phyloP scores from a whole-genome alignment of 1,284 basidiomycete species.

The Ceratobasidium sp. region DNA sequence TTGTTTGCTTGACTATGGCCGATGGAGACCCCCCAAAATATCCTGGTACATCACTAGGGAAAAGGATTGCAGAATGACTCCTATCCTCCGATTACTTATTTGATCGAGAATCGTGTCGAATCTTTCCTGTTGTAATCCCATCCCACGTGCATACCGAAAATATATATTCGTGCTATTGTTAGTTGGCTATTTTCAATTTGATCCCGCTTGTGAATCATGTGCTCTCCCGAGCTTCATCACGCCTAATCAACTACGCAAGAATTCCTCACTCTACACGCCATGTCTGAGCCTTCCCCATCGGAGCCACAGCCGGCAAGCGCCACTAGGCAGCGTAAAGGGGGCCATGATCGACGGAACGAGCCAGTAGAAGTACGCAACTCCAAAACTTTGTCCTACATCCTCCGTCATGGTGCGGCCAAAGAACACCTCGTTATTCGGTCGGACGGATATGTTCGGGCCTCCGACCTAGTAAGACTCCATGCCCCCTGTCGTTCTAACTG shows the following conservation, averaged over 20 bases:
- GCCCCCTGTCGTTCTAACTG: not conserved
- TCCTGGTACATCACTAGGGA: constrained; percentile 6
- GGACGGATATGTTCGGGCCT: constrained; percentile 79
- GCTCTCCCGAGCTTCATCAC: no score
- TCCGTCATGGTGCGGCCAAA: constrained; percentile 80
- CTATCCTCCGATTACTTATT: no score
- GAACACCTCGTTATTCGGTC: constrained; percentile 73
- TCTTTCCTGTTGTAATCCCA: no score
- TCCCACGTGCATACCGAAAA: no score
- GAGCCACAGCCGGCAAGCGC: not conserved
- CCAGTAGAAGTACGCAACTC: constrained; percentile 60
- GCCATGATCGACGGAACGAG: constrained; percentile 51
- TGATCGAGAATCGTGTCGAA: no score
- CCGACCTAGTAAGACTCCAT: constrained; percentile 74
- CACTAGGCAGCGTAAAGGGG: not conserved
- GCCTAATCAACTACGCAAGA: not conserved
- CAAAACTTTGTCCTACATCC: constrained; percentile 81
- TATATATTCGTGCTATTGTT: no score
- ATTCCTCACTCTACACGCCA: not conserved
- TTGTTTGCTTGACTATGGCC: constrained; percentile 79
- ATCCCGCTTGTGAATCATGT: no score
- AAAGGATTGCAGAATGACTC: constrained; percentile 2
- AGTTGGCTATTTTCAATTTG: no score
- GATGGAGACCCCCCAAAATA: constrained; percentile 55
- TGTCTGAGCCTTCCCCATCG: constrained; percentile 18